Percentiles rank a stretch among this genome's conserved stretches.
These are phyloP conservation scores for Curvularia hawaiiensis DNA, from an alignment of 2,329 filamentous ascomycete genomes.

Conservation along the genomic window DNA sequence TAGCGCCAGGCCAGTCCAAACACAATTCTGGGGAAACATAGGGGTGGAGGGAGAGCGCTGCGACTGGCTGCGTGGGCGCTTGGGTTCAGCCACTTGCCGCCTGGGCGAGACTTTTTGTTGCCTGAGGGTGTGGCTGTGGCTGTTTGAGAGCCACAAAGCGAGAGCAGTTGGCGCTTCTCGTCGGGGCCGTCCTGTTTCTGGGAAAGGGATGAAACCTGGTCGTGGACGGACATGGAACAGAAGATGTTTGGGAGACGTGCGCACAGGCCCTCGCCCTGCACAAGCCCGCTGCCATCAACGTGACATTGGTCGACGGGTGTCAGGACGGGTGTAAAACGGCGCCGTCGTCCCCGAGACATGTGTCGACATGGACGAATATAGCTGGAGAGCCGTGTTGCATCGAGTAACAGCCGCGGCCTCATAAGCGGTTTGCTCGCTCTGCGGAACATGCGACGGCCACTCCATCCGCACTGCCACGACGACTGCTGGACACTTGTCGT, in stretches of 20 bases:
- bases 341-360: conserved; percentile 17
- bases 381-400: conserved; percentile 14
- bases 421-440: not conserved
- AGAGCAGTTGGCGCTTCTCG: conserved; percentile 11
- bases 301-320: conserved; percentile 12
- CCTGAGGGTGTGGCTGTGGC: conserved; percentile 32
- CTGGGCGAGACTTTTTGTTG: conserved; percentile 19
- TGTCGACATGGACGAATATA: not conserved
- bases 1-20: conserved; percentile 24
- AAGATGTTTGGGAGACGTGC: conserved; percentile 23
- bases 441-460: conserved; percentile 7
- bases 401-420: conserved; percentile 11
- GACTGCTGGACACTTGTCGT: not conserved
- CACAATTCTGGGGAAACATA: conserved; percentile 20
- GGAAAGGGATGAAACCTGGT: conserved; percentile 42
- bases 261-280: conserved; percentile 15
- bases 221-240: conserved; percentile 25
- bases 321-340: conserved; percentile 13
- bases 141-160: conserved; percentile 33
- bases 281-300: conserved; percentile 2
- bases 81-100: conserved; percentile 34
- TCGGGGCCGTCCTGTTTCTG: conserved; percentile 35
- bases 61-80: conserved; percentile 39
- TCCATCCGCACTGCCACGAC: not conserved
- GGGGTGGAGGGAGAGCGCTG: conserved; percentile 9